Evolutionary conservation across 192 early-diverging fungal species (phyloP), one percentile per base, ranked within the genome.

Genomic region (Umbelopsis vinacea): DNA sequence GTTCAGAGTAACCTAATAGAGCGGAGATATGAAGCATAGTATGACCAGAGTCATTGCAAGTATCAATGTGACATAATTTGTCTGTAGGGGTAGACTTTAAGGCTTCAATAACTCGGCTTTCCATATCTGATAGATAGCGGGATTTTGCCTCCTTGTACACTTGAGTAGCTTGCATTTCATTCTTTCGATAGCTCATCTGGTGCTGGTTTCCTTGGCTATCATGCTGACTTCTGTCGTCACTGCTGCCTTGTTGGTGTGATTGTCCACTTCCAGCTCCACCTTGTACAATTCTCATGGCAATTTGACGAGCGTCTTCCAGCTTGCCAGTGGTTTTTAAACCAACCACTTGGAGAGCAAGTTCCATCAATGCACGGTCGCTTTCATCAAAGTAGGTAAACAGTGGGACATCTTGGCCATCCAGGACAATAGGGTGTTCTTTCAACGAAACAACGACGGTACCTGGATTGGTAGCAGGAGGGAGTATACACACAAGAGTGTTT

Each of bases 321-420:
- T 86, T 89, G 7, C 86, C 91, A 35, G 83, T 86, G 63, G 90
- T 87, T 66, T 87, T 78, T 43, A 95, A 73, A 7, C 94, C 94
- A 0, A 94, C 85, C 0, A 94, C 89, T 57, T 93, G 92, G 66
- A 96, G 78, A 17, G 92, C 89, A 46, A 96, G 81, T 71, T 93
- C 93, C 79, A 93, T 88, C 77, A 96, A 80, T 37, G 91, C 89
- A 46, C 89, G 84, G 73, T 96, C 94, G 12, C 90, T 82, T 72
- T 95, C 90, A 69, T 88, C 84, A 37, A 84, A 75, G 35, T 87
- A 89, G 6, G 79, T 79, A 63, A 89, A 89, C 35, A 80, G 43
- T 10, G 74, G 75, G 2, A 79, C 80, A 55, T 79, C 80, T 43
- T 76, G 78, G 2, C 79, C 79, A 47, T 78, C 80, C 8, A 74